phyloP scores from a whole-genome alignment of 768 basidiomycete species.

The Roridomyces roridus region DNA sequence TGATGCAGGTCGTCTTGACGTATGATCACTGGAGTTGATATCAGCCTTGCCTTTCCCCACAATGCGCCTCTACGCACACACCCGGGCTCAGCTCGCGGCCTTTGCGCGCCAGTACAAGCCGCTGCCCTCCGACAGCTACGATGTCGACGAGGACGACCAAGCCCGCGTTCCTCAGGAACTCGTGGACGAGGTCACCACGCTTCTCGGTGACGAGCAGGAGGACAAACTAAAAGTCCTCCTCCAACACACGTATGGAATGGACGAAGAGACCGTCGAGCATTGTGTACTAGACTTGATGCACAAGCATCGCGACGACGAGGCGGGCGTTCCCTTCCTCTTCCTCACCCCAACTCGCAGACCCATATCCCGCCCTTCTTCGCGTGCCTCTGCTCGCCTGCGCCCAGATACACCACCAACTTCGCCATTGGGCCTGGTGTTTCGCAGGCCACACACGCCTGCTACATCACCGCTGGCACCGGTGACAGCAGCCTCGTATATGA shows the following conservation, averaged over 20 bases:
- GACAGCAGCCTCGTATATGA: slow-evolving; percentile 61
- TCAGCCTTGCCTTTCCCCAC: slow-evolving; percentile 35
- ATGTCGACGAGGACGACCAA: slow-evolving; percentile 64
- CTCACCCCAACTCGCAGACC: slow-evolving; percentile 82
- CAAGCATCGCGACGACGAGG: slow-evolving; percentile 86
- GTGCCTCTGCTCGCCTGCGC: slow-evolving; percentile 72
- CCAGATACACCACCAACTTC: slow-evolving; percentile 83
- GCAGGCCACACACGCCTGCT: slow-evolving; percentile 59
- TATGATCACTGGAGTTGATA: background rate
- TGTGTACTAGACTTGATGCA: slow-evolving; percentile 95
- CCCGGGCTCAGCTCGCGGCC: slow-evolving; percentile 77
- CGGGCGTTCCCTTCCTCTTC: slow-evolving; percentile 83
- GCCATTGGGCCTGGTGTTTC: slow-evolving; percentile 76
- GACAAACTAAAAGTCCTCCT: slow-evolving; percentile 83
- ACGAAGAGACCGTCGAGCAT: slow-evolving; percentile 83
- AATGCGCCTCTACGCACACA: slow-evolving; percentile 68
- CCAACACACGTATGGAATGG: slow-evolving; percentile 70
- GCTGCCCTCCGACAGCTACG: slow-evolving; percentile 51
- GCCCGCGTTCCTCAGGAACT: slow-evolving; percentile 63
- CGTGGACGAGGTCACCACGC: slow-evolving; percentile 71
- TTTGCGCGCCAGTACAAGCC: slow-evolving; percentile 78
- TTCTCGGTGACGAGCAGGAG: slow-evolving; percentile 84
- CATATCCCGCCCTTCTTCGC: slow-evolving; percentile 80
- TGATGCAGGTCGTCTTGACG: background rate
- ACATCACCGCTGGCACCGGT: slow-evolving; percentile 77